phyloP scores from a whole-genome alignment of 805 yeast genomes.

The Metschnikowia aberdeeniae region DNA sequence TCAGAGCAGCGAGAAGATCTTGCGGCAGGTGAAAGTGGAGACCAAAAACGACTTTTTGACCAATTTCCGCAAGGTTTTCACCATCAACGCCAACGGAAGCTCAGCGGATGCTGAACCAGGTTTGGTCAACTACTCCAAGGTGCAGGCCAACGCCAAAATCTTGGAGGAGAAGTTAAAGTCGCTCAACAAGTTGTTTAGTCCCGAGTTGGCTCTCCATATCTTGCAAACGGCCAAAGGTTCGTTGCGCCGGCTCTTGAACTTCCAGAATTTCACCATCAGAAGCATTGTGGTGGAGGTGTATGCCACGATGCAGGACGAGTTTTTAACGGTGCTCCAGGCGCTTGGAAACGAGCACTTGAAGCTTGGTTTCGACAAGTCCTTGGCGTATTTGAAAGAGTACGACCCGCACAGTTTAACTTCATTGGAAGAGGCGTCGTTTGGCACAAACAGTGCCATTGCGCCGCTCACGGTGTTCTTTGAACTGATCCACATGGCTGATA shows the following conservation, averaged over 20 bases:
- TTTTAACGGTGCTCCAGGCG: conserved; percentile 57
- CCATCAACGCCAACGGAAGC: conserved; percentile 12
- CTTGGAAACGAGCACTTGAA: conserved; percentile 74
- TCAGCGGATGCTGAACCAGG: not conserved
- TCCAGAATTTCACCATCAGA: conserved; percentile 33
- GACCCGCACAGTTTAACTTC: conserved; percentile 49
- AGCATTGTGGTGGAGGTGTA: conserved; percentile 30
- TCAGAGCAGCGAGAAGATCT: conserved; percentile 44
- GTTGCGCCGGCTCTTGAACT: conserved; percentile 49
- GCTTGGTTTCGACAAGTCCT: conserved; percentile 80
- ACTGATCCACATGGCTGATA: conserved; percentile 86
- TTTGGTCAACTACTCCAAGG: conserved; percentile 46
- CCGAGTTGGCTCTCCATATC: conserved; percentile 71
- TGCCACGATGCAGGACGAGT: conserved; percentile 53
- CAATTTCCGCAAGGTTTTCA: conserved; percentile 62
- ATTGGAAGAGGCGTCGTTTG: conserved; percentile 5
- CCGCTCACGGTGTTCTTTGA: conserved; percentile 87
- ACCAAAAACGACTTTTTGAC: conserved; percentile 56
- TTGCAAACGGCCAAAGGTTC: conserved; percentile 65
- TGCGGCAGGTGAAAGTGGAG: conserved; percentile 47
- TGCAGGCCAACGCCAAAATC: conserved; percentile 78
- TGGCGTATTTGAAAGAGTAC: conserved; percentile 63
- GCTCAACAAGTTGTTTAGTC: conserved; percentile 70
- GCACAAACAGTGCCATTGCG: conserved; percentile 48
- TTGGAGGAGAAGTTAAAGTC: conserved; percentile 71